Base-by-base conservation (phyloP, 495 filamentous ascomycete species). In the Astrothelium macrocarpum region DNA sequence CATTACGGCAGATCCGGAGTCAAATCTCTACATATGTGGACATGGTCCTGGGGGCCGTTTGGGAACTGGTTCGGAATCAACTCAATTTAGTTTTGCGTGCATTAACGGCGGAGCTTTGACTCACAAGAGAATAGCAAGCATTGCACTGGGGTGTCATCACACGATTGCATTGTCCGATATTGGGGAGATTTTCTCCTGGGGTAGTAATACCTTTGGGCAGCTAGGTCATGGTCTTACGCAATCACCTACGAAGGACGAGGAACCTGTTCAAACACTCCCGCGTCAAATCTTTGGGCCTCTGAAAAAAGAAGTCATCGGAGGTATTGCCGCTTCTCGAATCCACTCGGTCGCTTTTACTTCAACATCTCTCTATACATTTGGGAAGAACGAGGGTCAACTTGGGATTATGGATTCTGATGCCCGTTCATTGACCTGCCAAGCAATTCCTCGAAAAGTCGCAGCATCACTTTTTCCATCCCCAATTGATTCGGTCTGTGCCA, bases 321-420 rank as follows among this genome's bases (percentile, higher is more conserved):
- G 95, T 11, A 85, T 87, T 56, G 91, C 94, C 2, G 93, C 92
- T n/a, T 97, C 92, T 9, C 80, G 90, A 0, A 86, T 95, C 20
- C 94, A 98, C 72, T 96, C 91, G 0, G 91, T 94, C 10, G 90
- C 90, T 2, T 88, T 94, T 69, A 97, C 90, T 3, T 78, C 79
- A 1, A 81, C 84, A 1, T 90, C 91, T 26, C 77, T 98, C 4
- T 98, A 88, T 71, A 95, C 90, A 3, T 98, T 95, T 79, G 94
- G 94, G 23, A 96, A 94, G 74, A 98, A 97, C 67, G 85, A 95
- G 67, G 94, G 94, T 26, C 94, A 98, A 68, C 82, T 98, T 56
- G 95, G 94, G 2, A 78, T 98, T 49, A 88, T 97, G 70, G 95
- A 96, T 71, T 92, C 94, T 14, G 93, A 97, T 74, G 91, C 95